Base-by-base conservation (phyloP, 805 yeast genomes). In the Zygosaccharomyces siamensis region DNA sequence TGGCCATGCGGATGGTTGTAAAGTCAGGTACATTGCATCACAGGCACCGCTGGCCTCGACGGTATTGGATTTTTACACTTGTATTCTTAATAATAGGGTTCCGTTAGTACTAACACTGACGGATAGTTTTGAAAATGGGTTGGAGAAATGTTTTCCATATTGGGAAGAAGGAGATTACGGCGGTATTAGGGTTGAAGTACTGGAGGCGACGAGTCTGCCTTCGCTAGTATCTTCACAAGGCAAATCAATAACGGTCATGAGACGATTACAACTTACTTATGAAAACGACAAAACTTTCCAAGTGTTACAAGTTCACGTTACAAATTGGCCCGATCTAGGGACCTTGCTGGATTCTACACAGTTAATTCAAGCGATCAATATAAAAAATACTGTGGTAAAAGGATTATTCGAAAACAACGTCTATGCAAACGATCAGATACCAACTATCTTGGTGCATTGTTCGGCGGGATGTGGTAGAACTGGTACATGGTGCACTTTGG, bases 381-480 rank as follows among this genome's bases (percentile, higher is more conserved):
- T 81, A 57, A 76, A 78, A 49, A 71, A 73, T 43, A 55, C 72
- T 10, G 62, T 80, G 14, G 65, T 75, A 39, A 54, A 66, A 31
- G 50, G 53, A n/a, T 49, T 64, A 21, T 50, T 47, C 21, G 45
- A 48, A 7, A 45, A 39, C 14, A 40, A 54, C 11, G 44, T 51
- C n/a, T 50, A 48, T 38, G 38, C 52, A 6, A 49, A 57, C 6
- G 57, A 39, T 55, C 70, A 62, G n/a, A 63, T 70, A 1, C 67
- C 75, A 0, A 86, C 88, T 20, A 75, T 82, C 5, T 63, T 89
- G 40, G 86, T 86, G 23, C 98, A 92, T 67, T 92, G 99, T 62
- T 88, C 96, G 5, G 98, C 98, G 1, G 99, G 99, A 0, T 89
- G 96, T 62, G 99, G 99, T 16, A 73, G 99, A 49, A 89, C 98